Evolutionary conservation across 495 filamentous ascomycete genomes (phyloP).

Genomic region (Hyaloscypha finlandica): DNA sequence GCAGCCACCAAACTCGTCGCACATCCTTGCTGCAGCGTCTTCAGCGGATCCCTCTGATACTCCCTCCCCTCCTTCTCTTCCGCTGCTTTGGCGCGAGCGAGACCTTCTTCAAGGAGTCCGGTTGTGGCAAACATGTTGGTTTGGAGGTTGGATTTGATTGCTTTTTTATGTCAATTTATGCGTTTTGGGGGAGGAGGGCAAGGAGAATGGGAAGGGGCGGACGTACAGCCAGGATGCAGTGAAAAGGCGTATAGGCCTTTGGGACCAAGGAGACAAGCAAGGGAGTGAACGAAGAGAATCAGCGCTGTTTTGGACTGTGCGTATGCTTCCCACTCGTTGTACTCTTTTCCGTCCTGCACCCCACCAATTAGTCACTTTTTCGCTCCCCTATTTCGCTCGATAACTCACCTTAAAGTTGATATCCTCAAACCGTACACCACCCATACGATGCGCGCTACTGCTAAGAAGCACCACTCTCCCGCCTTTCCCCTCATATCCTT

Average conservation of each 20-base stretch:
- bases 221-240: slow-evolving; percentile 27
- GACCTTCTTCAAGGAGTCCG: background rate
- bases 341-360: slow-evolving; percentile 42
- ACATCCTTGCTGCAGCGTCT: slow-evolving; percentile 21
- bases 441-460: slow-evolving; percentile 43
- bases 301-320: slow-evolving; percentile 60
- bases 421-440: slow-evolving; percentile 51
- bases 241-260: slow-evolving; percentile 13
- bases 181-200: background rate
- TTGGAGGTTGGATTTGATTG: slow-evolving; percentile 10
- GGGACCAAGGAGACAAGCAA: slow-evolving; percentile 36
- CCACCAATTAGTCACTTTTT: slow-evolving; percentile 20
- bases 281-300: slow-evolving; percentile 54
- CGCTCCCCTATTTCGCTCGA: background rate
- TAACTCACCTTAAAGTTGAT: slow-evolving; percentile 49
- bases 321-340: slow-evolving; percentile 50
- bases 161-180: slow-evolving; percentile 20
- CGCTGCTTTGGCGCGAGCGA: background rate
- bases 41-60: slow-evolving; percentile 4
- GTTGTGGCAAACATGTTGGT: slow-evolving; percentile 3
- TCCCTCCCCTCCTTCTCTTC: slow-evolving; percentile 7
- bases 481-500: background rate
- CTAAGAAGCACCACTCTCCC: slow-evolving; percentile 41
- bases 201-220: background rate
- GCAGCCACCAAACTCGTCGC: slow-evolving; percentile 26